Evolutionary conservation across 2,329 filamentous ascomycete species (phyloP).

Genomic region (Endoconidiophora polonica): DNA sequence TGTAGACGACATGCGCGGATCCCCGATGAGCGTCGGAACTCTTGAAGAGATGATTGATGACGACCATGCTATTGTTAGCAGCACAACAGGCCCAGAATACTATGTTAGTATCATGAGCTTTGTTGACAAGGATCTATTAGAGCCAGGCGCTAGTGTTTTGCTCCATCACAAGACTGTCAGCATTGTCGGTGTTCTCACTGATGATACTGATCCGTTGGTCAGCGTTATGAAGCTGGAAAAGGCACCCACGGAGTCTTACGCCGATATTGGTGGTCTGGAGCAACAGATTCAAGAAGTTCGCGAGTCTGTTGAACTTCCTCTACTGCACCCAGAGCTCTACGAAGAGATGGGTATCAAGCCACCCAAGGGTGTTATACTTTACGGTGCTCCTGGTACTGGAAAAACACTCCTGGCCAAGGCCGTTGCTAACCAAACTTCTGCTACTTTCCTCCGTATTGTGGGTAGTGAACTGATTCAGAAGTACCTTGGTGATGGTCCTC

Average conservation of each 20-base stretch:
- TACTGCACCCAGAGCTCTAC: constrained; percentile 91
- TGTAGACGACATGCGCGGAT: constrained; percentile 96
- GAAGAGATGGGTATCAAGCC: constrained; percentile 99
- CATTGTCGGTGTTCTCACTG: constrained; percentile 90
- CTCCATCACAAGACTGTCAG: constrained; percentile 96
- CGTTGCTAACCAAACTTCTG: constrained; percentile 96
- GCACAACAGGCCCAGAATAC: constrained; percentile 93
- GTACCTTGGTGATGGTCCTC: constrained; percentile 89
- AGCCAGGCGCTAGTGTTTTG: constrained; percentile 87
- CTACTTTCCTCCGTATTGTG: constrained; percentile 92
- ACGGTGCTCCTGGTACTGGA: constrained; percentile 90
- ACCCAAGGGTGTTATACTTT: constrained; percentile 97
- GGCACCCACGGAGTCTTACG: constrained; percentile 93
- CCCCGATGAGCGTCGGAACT: constrained; percentile 95
- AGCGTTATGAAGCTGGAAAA: constrained; percentile 99
- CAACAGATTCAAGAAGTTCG: constrained; percentile 92
- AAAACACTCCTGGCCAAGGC: constrained; percentile 94
- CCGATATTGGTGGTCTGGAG: constrained; percentile 93
- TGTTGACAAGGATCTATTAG: constrained; percentile 94
- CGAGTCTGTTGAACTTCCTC: constrained; percentile 87
- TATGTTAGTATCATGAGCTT: constrained; percentile 99
- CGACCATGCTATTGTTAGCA: constrained; percentile 96
- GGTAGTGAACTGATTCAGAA: constrained; percentile 97
- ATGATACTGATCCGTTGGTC: constrained; percentile 87
- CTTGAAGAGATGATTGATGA: constrained; percentile 98